phyloP scores from a whole-genome alignment of 352 stramenopile species.

The Phytophthora cajani region DNA sequence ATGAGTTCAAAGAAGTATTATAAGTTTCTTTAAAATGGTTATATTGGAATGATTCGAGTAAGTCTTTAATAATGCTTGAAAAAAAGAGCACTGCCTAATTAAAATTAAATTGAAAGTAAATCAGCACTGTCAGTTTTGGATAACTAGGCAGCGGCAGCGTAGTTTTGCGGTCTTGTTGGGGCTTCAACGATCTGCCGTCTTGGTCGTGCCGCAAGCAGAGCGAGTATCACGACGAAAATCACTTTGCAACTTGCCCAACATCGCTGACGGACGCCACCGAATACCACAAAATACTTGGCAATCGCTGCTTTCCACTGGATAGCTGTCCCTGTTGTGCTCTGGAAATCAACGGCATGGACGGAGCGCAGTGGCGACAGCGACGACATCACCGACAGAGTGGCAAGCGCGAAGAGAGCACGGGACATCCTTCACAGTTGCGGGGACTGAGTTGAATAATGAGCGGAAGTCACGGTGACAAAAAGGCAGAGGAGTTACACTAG shows the following conservation, averaged over 20 bases:
- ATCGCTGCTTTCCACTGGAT: neutral
- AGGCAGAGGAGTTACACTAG: neutral
- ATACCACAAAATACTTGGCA: neutral
- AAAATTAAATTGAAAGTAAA: too few relatives aligned
- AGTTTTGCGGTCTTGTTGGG: neutral
- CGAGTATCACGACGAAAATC: neutral
- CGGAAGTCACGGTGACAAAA: neutral
- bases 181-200: neutral
- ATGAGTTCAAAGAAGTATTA: too few relatives aligned
- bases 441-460: neutral
- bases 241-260: neutral
- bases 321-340: neutral
- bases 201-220: neutral
- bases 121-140: too few relatives aligned
- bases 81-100: too few relatives aligned
- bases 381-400: neutral
- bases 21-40: too few relatives aligned
- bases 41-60: too few relatives aligned
- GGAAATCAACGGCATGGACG: neutral
- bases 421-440: constrained; percentile 24
- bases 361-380: neutral
- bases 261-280: neutral
- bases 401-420: neutral
- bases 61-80: too few relatives aligned
- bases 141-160: neutral